A percentile compares a stretch with the other conserved stretches of the same genome.
Evolutionary conservation across 2,329 filamentous ascomycete species (phyloP).

Genomic region (Rasamsonia emersonii): DNA sequence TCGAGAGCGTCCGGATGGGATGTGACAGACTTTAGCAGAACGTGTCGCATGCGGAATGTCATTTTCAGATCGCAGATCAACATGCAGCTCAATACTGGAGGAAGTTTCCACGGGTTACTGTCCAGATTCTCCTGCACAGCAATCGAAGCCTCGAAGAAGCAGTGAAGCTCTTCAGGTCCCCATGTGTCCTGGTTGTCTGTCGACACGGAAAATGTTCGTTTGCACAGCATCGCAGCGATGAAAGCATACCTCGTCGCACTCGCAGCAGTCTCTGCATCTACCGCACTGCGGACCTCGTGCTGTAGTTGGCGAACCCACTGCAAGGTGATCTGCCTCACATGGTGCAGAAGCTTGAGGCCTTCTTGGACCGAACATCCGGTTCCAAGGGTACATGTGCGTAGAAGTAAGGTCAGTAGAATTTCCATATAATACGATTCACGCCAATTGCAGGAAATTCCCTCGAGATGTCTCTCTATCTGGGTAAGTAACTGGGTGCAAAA

Average conservation of each 20-base stretch:
- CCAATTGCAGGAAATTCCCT: conserved; percentile 47
- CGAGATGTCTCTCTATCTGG: conserved; percentile 41
- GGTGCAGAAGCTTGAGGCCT: conserved; percentile 28
- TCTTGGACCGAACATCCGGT: conserved; percentile 9
- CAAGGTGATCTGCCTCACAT: conserved; percentile 36
- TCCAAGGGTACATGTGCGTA: conserved; percentile 32
- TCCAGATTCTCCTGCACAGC: conserved; percentile 41
- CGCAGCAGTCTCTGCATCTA: conserved; percentile 29
- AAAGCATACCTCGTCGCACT: conserved; percentile 41
- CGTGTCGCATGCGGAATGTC: conserved; percentile 25
- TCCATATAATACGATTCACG: conserved; percentile 53
- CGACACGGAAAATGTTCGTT: conserved; percentile 33
- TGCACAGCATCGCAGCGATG: conserved; percentile 49
- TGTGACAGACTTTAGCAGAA: conserved; percentile 29
- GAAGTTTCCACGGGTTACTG: conserved; percentile 27
- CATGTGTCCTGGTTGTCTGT: conserved; percentile 1
- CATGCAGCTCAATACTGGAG: conserved; percentile 25
- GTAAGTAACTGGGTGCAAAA: conserved; percentile 45
- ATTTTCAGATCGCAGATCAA: conserved; percentile 43
- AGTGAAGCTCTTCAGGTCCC: conserved; percentile 8
- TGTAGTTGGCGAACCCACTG: conserved; percentile 45
- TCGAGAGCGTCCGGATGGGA: conserved; percentile 19
- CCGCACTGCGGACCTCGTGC: conserved; percentile 33
- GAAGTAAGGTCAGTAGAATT: conserved; percentile 43
- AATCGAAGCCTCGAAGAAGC: conserved; percentile 33